Percentiles rank a stretch among this genome's conserved stretches.
Evolutionary conservation across 768 basidiomycete genomes (phyloP).

Genomic region (Lentinula lateritia): DNA sequence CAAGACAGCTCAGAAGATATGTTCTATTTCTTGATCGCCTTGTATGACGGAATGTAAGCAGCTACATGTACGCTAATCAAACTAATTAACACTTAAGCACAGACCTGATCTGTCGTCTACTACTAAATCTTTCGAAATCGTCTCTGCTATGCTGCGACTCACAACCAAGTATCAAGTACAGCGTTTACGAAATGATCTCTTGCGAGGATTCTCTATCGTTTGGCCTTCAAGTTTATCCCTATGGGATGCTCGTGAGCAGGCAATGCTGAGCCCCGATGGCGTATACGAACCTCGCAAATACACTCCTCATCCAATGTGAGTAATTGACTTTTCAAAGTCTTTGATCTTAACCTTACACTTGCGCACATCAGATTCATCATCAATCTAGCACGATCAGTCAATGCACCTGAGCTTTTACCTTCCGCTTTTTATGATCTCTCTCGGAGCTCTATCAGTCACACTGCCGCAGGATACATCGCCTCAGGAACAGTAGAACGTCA

Average conservation of each 20-base stretch:
- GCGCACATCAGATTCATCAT: constrained; percentile 48
- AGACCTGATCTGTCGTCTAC: constrained; percentile 46
- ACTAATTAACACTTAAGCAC: background rate
- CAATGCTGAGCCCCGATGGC: constrained; percentile 41
- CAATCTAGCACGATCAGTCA: constrained; percentile 54
- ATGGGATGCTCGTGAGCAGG: constrained; percentile 68
- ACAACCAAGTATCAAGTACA: constrained; percentile 60
- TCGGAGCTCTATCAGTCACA: constrained; percentile 58
- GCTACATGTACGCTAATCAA: background rate
- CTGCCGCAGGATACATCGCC: constrained; percentile 45
- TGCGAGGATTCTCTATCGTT: constrained; percentile 41
- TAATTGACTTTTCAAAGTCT: constrained; percentile 11
- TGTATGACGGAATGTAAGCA: constrained; percentile 71
- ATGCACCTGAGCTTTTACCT: constrained; percentile 55
- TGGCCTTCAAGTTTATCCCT: constrained; percentile 61
- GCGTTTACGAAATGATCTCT: constrained; percentile 50
- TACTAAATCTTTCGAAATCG: constrained; percentile 41
- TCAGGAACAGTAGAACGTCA: constrained; percentile 27
- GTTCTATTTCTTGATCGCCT: constrained; percentile 49
- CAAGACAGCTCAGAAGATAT: constrained; percentile 54
- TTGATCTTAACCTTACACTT: background rate
- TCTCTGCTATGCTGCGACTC: constrained; percentile 55
- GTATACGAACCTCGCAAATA: constrained; percentile 48
- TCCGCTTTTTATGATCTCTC: constrained; percentile 80
- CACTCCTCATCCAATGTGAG: constrained; percentile 69